Base-by-base conservation (phyloP, 2,329 filamentous ascomycete species). In the Nemania diffusa region DNA sequence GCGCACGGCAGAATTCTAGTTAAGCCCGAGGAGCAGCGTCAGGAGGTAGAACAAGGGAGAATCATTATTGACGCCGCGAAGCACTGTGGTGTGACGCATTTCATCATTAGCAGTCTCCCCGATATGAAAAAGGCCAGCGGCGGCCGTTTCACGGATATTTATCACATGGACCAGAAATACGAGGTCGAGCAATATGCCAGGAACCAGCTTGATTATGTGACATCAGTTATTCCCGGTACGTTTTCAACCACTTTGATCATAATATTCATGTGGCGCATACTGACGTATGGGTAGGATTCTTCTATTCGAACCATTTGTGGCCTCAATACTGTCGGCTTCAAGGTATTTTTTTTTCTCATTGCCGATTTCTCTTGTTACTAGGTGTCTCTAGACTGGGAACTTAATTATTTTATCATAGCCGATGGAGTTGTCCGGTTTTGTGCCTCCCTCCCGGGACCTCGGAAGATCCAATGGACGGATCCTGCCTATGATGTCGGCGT, bases 131-230 rank as follows among this genome's bases (percentile, higher is more conserved):
- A 60, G 55, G 56, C 62, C 29, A 65, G 26, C 29, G 46, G 24
- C 22, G 62, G 62, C 34, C 56, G 62, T 6, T 65, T 59, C 55
- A 65, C 62, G 13, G 55, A 59, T 32, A 65, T 65, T 11, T 59
- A 65, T 65, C 62, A 65, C 50, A 65, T 65, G 62, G 62, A 65
- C 50, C 56, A 48, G 24, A 65, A 65, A 53, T 65, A 53, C 56
- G 62, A 65, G 62, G 9, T 65, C 40, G 62, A 65, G 55, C 62
- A 65, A 55, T 65, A 65, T 42, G 62, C 62, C 37, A 60, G 40
- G 56, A 55, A 17, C 17, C n/a, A 65, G 50, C 62, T 65, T 48
- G 56, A 65, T 56, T 56, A 26, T 65, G 62, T 65, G 44, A 65
- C 62, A 29, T 32, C 48, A 8, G 56, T 65, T 42, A 55, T 65